A percentile compares a stretch with the other conserved stretches of the same genome.
These are phyloP conservation scores for Exophiala sp. DNA, from an alignment of 2,329 filamentous ascomycete genomes.

Conservation along the genomic window DNA sequence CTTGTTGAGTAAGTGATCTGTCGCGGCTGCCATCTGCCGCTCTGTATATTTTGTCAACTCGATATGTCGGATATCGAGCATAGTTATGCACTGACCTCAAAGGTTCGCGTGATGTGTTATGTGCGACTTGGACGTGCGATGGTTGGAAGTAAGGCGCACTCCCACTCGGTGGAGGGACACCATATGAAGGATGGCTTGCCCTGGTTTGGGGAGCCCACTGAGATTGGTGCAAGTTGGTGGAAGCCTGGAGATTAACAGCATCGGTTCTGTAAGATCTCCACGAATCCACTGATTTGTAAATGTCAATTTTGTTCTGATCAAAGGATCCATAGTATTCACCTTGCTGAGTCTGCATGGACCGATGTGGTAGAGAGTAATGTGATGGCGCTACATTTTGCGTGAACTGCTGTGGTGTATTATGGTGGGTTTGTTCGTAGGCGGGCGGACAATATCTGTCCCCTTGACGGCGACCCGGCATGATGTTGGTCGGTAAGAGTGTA, in stretches of 20 bases:
- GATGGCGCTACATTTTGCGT: too few relatives aligned
- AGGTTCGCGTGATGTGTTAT: constrained; percentile 14
- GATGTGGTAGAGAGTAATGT: not conserved
- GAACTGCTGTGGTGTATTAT: too few relatives aligned
- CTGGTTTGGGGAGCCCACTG: not conserved
- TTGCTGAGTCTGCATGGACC: constrained; percentile 10
- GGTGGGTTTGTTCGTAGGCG: not conserved
- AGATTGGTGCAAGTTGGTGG: constrained; percentile 1
- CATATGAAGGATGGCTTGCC: not conserved
- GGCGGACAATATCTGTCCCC: not conserved
- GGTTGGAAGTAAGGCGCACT: not conserved
- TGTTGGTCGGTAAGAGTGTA: not conserved
- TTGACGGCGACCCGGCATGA: constrained; percentile 5
- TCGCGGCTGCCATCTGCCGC: constrained; percentile 16
- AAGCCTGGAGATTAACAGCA: constrained; percentile 16
- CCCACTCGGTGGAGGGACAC: not conserved
- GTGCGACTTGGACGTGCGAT: not conserved
- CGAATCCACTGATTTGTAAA: constrained; percentile 26
- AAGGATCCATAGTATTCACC: constrained; percentile 24
- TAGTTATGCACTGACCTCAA: constrained; percentile 27
- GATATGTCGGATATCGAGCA: constrained; percentile 27
- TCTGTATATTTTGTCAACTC: constrained; percentile 29
- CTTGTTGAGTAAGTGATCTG: constrained; percentile 13
- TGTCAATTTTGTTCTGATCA: constrained; percentile 21
- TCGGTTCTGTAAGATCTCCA: constrained; percentile 27